Base-by-base conservation (phyloP, 148 eudicot genomes). In the Persicaria maculosa region DNA sequence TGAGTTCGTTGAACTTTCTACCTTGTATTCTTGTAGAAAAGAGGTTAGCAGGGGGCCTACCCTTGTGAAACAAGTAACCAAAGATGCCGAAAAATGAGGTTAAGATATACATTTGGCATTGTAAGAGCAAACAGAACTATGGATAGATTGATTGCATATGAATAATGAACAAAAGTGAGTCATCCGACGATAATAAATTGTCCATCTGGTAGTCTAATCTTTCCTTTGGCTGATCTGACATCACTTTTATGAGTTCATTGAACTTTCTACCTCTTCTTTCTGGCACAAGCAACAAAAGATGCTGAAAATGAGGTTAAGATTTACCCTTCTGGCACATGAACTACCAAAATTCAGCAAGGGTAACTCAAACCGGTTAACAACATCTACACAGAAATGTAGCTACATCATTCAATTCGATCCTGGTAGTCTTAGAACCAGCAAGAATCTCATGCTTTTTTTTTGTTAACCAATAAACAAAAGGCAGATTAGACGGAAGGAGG, bases 221-320 rank as follows among this genome's bases (percentile, higher is more conserved):
- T 11, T 31, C 4, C 14, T 65, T n/a, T 36, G 45, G 70, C 20
- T 65, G 70, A 43, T 65, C 46, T 65, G 70, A 65, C 70, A 65
- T 65, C 70, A 65, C 70, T 12, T 65, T 36, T 5, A 40, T 6
- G 5, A 40, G n/a, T 5, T 65, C 47, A 25, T 10, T 3, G 10
- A 59, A 22, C 40, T 59, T 20, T 20, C 22, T 59, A 11, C 65
- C 8, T 58, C 36, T 31, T 31, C 1, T 31, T 55, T 17, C 17
- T 55, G 10, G 61, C 8, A 7, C 20, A 9, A 55, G 25, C 7
- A 55, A 55, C 25, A 55, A 55, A 15, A 53, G 61, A 55, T 25
- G 7, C 61, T 25, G 25, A 55, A 19, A 19, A 55, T 10, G 5
- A 4, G 19, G 6, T n/a, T 14, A 50, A 12, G 36, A 31, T 31